Percentiles rank a stretch among this genome's conserved stretches.
These are phyloP conservation scores for Suillus placidus DNA, from an alignment of 768 basidiomycete species.

Conservation along the genomic window DNA sequence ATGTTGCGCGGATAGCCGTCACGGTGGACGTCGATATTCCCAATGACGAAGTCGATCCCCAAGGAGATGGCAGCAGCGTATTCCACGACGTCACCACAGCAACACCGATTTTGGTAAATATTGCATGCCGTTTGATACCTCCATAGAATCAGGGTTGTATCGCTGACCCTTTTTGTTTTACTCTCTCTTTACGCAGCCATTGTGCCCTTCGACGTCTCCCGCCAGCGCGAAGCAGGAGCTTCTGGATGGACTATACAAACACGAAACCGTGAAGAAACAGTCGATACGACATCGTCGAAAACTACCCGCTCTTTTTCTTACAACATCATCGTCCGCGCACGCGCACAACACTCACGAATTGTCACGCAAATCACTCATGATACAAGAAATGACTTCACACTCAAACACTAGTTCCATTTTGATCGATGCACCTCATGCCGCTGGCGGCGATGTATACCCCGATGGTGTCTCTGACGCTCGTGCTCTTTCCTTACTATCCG, in stretches of 20 bases:
- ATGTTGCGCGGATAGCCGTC: neutral
- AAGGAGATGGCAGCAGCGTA: slow-evolving; percentile 19
- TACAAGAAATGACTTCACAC: slow-evolving; percentile 15
- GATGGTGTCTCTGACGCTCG: slow-evolving; percentile 16
- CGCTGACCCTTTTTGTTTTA: slow-evolving; percentile 22
- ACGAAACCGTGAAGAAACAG: slow-evolving; percentile 18
- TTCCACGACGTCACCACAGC: slow-evolving; percentile 26
- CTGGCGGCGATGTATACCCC: slow-evolving; percentile 22
- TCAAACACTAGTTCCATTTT: slow-evolving; percentile 21
- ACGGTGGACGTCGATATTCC: neutral
- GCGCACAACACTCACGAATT: slow-evolving; percentile 18
- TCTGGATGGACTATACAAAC: slow-evolving; percentile 14
- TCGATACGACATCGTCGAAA: slow-evolving; percentile 21
- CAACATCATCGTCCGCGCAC: slow-evolving; percentile 15
- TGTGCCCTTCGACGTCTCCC: slow-evolving; percentile 21
- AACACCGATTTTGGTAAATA: slow-evolving; percentile 35
- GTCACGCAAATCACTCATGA: slow-evolving; percentile 11
- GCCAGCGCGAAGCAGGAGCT: slow-evolving; percentile 18
- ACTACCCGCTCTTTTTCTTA: slow-evolving; percentile 27
- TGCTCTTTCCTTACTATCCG: slow-evolving; percentile 24
- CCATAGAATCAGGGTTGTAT: slow-evolving; percentile 18
- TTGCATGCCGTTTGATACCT: slow-evolving; percentile 19
- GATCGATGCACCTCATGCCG: slow-evolving; percentile 26
- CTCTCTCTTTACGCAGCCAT: slow-evolving; percentile 24
- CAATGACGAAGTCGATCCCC: slow-evolving; percentile 10